Percentiles rank a stretch among this genome's conserved stretches.
These are phyloP conservation scores for Theileria luwenshuni DNA, from an alignment of 169 alveolate species.

Conservation along the genomic window DNA sequence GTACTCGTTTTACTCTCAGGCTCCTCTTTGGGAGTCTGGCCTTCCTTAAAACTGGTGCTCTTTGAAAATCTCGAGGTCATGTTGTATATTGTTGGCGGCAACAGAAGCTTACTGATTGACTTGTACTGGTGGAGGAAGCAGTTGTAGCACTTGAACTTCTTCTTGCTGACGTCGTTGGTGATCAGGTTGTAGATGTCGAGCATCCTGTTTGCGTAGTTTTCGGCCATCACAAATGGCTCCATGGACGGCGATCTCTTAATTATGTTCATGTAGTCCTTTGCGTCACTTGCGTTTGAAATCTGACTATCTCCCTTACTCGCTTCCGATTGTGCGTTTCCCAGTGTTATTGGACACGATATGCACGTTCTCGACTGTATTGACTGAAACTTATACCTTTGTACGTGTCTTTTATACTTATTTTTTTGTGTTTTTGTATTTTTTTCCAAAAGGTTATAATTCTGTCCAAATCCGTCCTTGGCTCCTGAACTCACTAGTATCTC, in stretches of 20 bases:
- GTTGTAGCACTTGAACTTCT: slow-evolving; percentile 15
- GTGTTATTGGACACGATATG: background rate
- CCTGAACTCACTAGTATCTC: slow-evolving; percentile 85
- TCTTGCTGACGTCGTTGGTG: background rate
- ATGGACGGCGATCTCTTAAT: too few species aligned
- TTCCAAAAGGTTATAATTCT: slow-evolving; percentile 70
- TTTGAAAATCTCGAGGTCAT: background rate
- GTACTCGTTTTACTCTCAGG: too few species aligned
- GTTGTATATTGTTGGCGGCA: background rate
- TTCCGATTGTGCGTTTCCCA: background rate
- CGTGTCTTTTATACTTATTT: slow-evolving; percentile 72
- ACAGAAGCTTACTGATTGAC: background rate
- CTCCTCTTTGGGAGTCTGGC: too few species aligned
- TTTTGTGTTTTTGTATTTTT: slow-evolving; percentile 74
- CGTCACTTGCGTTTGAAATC: background rate
- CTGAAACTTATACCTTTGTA: slow-evolving; percentile 64
- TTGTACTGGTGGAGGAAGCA: slow-evolving; percentile 4
- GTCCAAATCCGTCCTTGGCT: slow-evolving; percentile 81
- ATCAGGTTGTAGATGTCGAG: slow-evolving; percentile 7
- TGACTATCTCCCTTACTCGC: background rate
- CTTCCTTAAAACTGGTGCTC: background rate
- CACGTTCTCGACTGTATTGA: background rate
- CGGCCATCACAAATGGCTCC: too few species aligned
- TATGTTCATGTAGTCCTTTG: too few species aligned
- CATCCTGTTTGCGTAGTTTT: background rate